Evolutionary conservation across 495 filamentous ascomycete genomes (phyloP).

Genomic region (Daldinia decipiens): DNA sequence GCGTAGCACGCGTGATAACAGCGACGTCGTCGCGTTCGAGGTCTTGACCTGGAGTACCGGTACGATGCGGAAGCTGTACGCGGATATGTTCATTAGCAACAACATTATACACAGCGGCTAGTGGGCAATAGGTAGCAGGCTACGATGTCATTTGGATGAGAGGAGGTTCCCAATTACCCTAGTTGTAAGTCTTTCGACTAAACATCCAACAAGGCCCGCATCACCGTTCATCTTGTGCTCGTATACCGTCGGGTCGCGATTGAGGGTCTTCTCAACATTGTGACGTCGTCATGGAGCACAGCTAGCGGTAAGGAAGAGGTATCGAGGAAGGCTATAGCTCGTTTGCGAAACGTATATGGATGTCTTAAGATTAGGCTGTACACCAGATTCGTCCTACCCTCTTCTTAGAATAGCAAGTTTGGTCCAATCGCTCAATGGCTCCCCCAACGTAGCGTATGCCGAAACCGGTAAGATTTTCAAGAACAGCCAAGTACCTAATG

Average conservation of each 20-base stretch:
- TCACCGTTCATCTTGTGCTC: conserved; percentile 68
- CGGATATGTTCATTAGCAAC: conserved; percentile 29
- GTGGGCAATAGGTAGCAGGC: background rate
- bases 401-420: conserved; percentile 14
- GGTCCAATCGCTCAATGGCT: background rate
- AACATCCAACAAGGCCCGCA: conserved; percentile 68
- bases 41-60: conserved; percentile 66
- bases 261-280: conserved; percentile 47
- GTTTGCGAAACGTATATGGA: conserved; percentile 31
- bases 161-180: conserved; percentile 58
- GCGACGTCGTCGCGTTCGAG: conserved; percentile 71
- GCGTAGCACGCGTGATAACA: conserved; percentile 65
- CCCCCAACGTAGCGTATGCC: background rate
- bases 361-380: conserved; percentile 36
- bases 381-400: conserved; percentile 35
- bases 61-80: conserved; percentile 69
- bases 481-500: background rate
- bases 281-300: conserved; percentile 50
- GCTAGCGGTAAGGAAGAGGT: conserved; percentile 26
- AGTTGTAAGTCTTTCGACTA: conserved; percentile 71
- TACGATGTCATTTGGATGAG: conserved; percentile 18
- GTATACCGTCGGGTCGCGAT: conserved; percentile 47
- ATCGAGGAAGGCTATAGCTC: conserved; percentile 23
- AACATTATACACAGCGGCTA: background rate
- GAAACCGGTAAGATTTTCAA: background rate